Percentiles rank a stretch among this genome's conserved stretches.
phyloP scores from a whole-genome alignment of 2,329 filamentous ascomycete species.

The Nigrospora sphaerica region DNA sequence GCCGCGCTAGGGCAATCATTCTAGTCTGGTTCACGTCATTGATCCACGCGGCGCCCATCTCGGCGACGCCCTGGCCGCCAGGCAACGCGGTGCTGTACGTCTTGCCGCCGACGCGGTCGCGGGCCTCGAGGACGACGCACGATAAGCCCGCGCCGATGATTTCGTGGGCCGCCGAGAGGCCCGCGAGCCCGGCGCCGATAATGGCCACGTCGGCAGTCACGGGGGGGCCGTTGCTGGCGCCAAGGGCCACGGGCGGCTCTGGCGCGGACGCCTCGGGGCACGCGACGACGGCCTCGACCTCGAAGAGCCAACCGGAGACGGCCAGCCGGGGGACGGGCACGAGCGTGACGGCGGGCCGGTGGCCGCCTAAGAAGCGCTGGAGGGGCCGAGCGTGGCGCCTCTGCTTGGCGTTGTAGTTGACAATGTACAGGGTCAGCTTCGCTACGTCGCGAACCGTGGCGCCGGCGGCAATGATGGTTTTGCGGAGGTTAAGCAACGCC shows the following conservation, averaged over 20 bases:
- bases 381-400: conserved; percentile 28
- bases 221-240: no score
- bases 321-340: conserved; percentile 33
- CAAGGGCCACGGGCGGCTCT: no score
- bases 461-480: conserved; percentile 26
- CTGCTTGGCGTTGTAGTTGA: conserved; percentile 30
- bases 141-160: conserved; percentile 28
- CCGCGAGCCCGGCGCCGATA: conserved; percentile 37
- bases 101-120: conserved; percentile 44
- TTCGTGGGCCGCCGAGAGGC: conserved; percentile 26
- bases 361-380: conserved; percentile 26
- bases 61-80: conserved; percentile 29
- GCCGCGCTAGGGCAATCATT: conserved; percentile 32
- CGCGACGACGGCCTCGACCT: conserved; percentile 33
- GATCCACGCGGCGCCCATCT: conserved; percentile 53
- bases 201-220: conserved; percentile 23
- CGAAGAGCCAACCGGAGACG: conserved; percentile 28
- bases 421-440: conserved; percentile 34
- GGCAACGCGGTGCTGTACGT: conserved; percentile 30
- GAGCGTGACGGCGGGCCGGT: conserved; percentile 33
- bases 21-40: conserved; percentile 46
- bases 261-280: conserved; percentile 5
- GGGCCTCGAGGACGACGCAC: conserved; percentile 39
- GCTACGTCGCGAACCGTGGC: conserved; percentile 27
- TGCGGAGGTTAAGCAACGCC: conserved; percentile 28